Evolutionary conservation across 2,329 filamentous ascomycete genomes (phyloP).

Genomic region (Trichophyton verrucosum): DNA sequence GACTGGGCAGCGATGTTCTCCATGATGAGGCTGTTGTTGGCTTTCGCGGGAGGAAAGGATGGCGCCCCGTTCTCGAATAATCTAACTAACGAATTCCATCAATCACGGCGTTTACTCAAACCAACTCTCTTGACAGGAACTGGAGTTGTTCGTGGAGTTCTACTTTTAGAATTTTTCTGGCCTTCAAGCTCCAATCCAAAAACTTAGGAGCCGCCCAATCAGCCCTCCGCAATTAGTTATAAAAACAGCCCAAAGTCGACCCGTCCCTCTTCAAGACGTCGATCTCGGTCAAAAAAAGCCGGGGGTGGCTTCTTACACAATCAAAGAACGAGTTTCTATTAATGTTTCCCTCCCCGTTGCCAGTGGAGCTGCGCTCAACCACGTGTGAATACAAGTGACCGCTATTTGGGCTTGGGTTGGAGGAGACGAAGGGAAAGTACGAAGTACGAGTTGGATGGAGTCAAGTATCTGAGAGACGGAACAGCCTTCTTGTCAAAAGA

Average conservation of each 20-base stretch:
- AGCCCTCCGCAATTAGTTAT: not conserved
- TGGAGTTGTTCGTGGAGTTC: not conserved
- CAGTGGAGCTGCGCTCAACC: not conserved
- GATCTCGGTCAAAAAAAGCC: not conserved
- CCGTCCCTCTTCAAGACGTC: not conserved
- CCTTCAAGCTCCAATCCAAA: not conserved
- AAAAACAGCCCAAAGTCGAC: not conserved
- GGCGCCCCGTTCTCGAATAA: conserved; percentile 33
- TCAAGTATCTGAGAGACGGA: not conserved
- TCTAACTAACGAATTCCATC: not conserved
- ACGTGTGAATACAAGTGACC: not conserved
- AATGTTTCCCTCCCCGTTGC: not conserved
- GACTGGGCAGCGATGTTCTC: conserved; percentile 47
- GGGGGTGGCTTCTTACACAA: not conserved
- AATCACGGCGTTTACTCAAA: not conserved
- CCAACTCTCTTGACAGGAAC: not conserved
- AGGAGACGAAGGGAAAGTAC: not conserved
- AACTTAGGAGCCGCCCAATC: not conserved
- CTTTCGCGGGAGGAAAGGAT: conserved; percentile 48
- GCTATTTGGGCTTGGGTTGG: not conserved
- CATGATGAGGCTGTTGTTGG: conserved; percentile 47
- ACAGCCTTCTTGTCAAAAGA: not conserved
- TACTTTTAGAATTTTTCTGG: not conserved
- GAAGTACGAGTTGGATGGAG: not conserved
- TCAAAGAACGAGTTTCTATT: not conserved